Percentiles rank a stretch among this genome's conserved stretches.
Evolutionary conservation across 805 yeast genomes (phyloP).

Genomic region (Hanseniaspora lachancei): DNA sequence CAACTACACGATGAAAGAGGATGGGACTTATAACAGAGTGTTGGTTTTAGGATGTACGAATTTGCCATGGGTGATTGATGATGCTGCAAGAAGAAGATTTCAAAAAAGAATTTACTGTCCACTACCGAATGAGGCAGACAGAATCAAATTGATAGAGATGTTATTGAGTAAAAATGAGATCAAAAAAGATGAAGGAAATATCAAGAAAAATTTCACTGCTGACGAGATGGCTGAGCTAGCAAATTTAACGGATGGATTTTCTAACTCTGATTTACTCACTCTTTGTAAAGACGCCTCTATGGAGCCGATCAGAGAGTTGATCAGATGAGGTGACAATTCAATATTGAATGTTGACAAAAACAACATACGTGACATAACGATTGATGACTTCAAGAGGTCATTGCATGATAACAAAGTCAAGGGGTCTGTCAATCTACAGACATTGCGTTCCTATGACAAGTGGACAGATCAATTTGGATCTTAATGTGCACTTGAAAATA

Average conservation of each 20-base stretch:
- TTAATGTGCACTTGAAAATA: constrained; percentile 43
- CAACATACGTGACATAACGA: constrained; percentile 59
- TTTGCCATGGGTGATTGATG: constrained; percentile 93
- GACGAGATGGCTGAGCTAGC: not conserved
- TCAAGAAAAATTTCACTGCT: not conserved
- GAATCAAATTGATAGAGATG: constrained; percentile 55
- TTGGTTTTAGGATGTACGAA: constrained; percentile 90
- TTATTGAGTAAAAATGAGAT: constrained; percentile 37
- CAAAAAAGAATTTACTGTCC: constrained; percentile 89
- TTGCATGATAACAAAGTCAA: constrained; percentile 50
- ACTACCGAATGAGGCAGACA: constrained; percentile 74
- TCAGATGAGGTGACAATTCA: constrained; percentile 46
- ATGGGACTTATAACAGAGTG: constrained; percentile 44
- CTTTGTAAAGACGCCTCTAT: constrained; percentile 93
- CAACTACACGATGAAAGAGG: constrained; percentile 43
- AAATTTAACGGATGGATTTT: constrained; percentile 62
- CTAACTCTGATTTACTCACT: constrained; percentile 90
- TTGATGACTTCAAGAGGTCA: constrained; percentile 63
- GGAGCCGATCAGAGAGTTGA: constrained; percentile 81
- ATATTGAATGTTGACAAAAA: constrained; percentile 56
- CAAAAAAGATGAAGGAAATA: not conserved
- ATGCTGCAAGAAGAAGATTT: constrained; percentile 88
- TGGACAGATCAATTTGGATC: constrained; percentile 86
- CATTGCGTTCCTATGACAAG: constrained; percentile 63
- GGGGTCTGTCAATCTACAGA: constrained; percentile 79